phyloP scores from a whole-genome alignment of 768 basidiomycete species.

The Nidularia sp. region DNA sequence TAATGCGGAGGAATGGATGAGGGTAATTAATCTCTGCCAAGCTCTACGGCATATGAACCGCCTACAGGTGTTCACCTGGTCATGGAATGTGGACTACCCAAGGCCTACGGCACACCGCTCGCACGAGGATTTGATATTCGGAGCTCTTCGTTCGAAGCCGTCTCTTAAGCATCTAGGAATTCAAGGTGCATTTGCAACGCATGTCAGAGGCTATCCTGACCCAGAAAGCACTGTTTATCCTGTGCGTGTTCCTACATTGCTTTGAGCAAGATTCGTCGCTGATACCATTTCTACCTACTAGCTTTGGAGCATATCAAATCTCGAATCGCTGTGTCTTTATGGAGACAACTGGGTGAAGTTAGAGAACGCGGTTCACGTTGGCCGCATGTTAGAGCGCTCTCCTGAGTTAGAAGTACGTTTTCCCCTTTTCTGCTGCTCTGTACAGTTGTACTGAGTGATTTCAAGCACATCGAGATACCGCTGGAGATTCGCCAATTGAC shows the following conservation, averaged over 20 bases:
- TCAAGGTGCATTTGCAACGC: slow-evolving; percentile 31
- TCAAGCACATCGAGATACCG: slow-evolving; percentile 40
- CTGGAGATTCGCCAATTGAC: slow-evolving; percentile 36
- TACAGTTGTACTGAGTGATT: background rate
- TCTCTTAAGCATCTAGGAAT: slow-evolving; percentile 30
- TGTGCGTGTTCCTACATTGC: slow-evolving; percentile 14
- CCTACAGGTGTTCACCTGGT: slow-evolving; percentile 41
- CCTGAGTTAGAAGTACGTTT: slow-evolving; percentile 19
- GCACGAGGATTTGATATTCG: slow-evolving; percentile 37
- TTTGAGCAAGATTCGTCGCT: too few species aligned
- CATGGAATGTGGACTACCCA: slow-evolving; percentile 15
- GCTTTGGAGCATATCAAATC: slow-evolving; percentile 19
- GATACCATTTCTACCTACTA: too few species aligned
- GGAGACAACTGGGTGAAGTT: slow-evolving; percentile 24
- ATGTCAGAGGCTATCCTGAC: slow-evolving; percentile 24
- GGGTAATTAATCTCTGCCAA: slow-evolving; percentile 31
- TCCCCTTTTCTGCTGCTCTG: background rate
- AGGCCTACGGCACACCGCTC: slow-evolving; percentile 23
- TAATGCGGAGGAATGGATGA: slow-evolving; percentile 19
- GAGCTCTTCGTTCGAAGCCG: slow-evolving; percentile 19
- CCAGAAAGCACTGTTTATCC: slow-evolving; percentile 30
- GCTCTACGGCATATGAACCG: slow-evolving; percentile 38
- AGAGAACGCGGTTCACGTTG: slow-evolving; percentile 14
- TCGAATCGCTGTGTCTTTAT: slow-evolving; percentile 19
- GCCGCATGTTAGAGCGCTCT: slow-evolving; percentile 21